Evolutionary conservation across 345 rosid genomes (phyloP), one percentile per base, ranked within the genome.

Genomic region (Reutealis trisperma): DNA sequence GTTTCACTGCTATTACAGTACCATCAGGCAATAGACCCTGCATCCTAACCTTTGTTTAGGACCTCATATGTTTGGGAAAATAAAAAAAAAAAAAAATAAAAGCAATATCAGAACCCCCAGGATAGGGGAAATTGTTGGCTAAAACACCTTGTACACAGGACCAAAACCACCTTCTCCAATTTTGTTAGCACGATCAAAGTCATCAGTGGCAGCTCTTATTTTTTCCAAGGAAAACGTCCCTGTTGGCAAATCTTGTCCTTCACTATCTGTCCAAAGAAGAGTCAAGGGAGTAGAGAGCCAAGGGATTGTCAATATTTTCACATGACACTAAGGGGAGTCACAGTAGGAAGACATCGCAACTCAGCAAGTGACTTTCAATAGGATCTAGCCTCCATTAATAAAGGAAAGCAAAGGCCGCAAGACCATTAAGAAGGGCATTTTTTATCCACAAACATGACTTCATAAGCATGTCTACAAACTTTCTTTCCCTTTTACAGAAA

Each of bases 131-230:
- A 65, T 41, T 19, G 8, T 72, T 57, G 24, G 54, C 68, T 16
- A 59, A 25, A 75, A 66, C 21, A 90, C 92, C 94, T 87, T 90
- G 80, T 85, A 86, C 19, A 88, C 94, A 59, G 92, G 87, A 73
- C 94, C 94, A 6, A 90, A 90, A n/a, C 94, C 90, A 63, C 94
- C 94, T 82, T 90, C 90, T 44, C 92, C 92, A 8, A 90, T 83
- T 81, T 90, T 90, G 76, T 90, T 88, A 30, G 63, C 67, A 15
- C 67, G 24, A 77, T 87, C 84, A 76, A 90, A 90, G 83, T 88
- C 82, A 72, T 87, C 75, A 0, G 94, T 87, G 51, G 91, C 88
- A 67, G 81, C 82, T 80, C 79, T 84, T 15, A 88, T 88, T 83
- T 88, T 86, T 75, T 79, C 84, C 62, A 88, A 81, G 9, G 89